A percentile compares a stretch with the other conserved stretches of the same genome.
Evolutionary conservation across 148 eudicot genomes (phyloP).

Genomic region (Tetragonia tetragonoides): DNA sequence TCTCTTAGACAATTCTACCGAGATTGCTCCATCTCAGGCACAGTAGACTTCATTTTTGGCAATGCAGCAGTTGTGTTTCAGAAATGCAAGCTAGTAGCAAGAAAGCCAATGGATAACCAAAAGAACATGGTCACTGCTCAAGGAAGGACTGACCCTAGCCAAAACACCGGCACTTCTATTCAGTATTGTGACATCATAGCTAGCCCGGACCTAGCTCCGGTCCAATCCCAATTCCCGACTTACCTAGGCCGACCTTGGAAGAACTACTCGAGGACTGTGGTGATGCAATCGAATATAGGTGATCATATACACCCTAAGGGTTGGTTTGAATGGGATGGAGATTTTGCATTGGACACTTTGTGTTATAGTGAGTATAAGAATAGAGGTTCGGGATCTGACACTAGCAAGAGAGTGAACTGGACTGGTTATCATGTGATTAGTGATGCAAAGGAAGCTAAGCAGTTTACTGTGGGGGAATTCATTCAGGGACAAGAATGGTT

Average conservation of each 20-base stretch:
- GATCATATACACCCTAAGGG: conserved; percentile 26
- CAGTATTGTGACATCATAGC: conserved; percentile 24
- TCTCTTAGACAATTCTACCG: conserved; percentile 33
- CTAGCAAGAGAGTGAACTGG: conserved; percentile 30
- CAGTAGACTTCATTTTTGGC: conserved; percentile 42
- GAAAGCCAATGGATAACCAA: conserved; percentile 21
- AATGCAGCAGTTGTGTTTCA: conserved; percentile 33
- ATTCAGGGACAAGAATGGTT: conserved; percentile 35
- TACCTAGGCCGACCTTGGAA: conserved; percentile 41
- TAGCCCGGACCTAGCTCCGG: conserved; percentile 18
- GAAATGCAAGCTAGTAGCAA: conserved; percentile 22
- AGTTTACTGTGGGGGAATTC: conserved; percentile 30
- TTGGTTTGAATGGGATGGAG: conserved; percentile 31
- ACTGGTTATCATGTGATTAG: conserved; percentile 23
- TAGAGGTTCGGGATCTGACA: conserved; percentile 22
- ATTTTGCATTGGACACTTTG: conserved; percentile 16
- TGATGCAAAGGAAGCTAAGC: conserved; percentile 10
- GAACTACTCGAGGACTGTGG: conserved; percentile 30
- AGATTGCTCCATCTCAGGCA: conserved; percentile 22
- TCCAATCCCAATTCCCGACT: conserved; percentile 14
- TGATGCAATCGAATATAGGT: conserved; percentile 25
- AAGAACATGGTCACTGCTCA: conserved; percentile 38
- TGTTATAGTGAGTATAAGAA: conserved; percentile 32
- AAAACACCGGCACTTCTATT: conserved; percentile 31
- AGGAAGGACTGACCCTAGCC: conserved; percentile 28